Evolutionary conservation across 2,329 filamentous ascomycete species (phyloP), one percentile per base, ranked within the genome.

Genomic region (Diplodia corticola): DNA sequence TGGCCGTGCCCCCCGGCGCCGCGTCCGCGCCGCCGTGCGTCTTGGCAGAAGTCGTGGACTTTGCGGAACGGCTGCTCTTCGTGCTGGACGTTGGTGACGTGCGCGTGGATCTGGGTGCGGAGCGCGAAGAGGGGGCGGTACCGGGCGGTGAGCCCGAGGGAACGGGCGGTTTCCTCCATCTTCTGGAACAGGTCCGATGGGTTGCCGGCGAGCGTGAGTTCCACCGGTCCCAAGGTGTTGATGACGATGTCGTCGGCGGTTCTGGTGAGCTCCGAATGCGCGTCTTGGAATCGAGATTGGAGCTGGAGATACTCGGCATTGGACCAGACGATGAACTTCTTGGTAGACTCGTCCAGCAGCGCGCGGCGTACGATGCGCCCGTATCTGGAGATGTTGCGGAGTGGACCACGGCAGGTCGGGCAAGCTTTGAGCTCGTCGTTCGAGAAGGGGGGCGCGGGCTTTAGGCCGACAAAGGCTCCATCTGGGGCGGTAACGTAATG

Each of bases 271-370:
- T 68, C 44, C 5, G 66, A 59, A n/a, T 69, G 64, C 7, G 20
- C 63, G 9, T 35, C 66, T 28, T 64, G 44, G 24, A 64, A 44
- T 15, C 40, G 30, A 5, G 55, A n/a, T 44, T 28, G 5, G 68
- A 71, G 6, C 26, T 17, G 37, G 71, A 68, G 17, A 67, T 80
- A 83, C 10, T 77, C 70, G 6, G 68, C 70, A 7, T 84, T 83
- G 0, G 84, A 80, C 78, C 81, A 85, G 3, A 82, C 71, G n/a
- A 88, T 82, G 71, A 91, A 88, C 68, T 86, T 88, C 75, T 89
- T 89, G 0, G 86, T 86, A 0, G 84, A 80, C 71, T 89, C 85
- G 64, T 91, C 87, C 0, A 91, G 79, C 6, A 87, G 77, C 0
- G 84, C 86, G 4, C 84, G 81, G 40, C 86, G 82, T 30, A 89